Percentiles rank a stretch among this genome's conserved stretches.
These are phyloP conservation scores for Candida peoriensis DNA, from an alignment of 805 yeast genomes.

Conservation along the genomic window DNA sequence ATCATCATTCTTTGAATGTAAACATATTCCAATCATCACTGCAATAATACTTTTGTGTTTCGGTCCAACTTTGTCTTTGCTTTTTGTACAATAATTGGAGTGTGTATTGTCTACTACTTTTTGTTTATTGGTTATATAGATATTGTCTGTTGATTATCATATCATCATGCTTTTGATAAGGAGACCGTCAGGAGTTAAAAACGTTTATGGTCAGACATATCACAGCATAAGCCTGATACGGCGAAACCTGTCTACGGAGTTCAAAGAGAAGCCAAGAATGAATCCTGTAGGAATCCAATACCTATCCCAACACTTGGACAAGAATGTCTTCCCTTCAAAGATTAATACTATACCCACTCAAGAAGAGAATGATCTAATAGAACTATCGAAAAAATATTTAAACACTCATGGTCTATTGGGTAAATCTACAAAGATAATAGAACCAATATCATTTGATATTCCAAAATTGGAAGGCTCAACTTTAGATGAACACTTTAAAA, in stretches of 20 bases:
- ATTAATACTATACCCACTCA: conserved; percentile 18
- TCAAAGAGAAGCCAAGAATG: conserved; percentile 45
- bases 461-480: conserved; percentile 72
- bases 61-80: too few species aligned
- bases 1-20: too few species aligned
- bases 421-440: conserved; percentile 57
- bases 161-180: too few species aligned
- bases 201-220: too few species aligned
- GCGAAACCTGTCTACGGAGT: conserved; percentile 5
- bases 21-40: too few species aligned
- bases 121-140: too few species aligned
- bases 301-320: conserved; percentile 51
- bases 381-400: conserved; percentile 58
- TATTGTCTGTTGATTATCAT: too few species aligned
- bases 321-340: conserved; percentile 46
- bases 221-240: background rate
- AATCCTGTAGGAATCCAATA: conserved; percentile 83
- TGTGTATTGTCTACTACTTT: too few species aligned
- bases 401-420: conserved; percentile 64
- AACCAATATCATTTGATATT: conserved; percentile 54
- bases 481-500: conserved; percentile 81
- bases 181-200: too few species aligned
- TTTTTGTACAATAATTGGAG: too few species aligned
- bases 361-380: conserved; percentile 32
- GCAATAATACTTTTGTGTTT: too few species aligned